phyloP scores from a whole-genome alignment of 2,329 filamentous ascomycete species.

The Botryotinia globosa region DNA sequence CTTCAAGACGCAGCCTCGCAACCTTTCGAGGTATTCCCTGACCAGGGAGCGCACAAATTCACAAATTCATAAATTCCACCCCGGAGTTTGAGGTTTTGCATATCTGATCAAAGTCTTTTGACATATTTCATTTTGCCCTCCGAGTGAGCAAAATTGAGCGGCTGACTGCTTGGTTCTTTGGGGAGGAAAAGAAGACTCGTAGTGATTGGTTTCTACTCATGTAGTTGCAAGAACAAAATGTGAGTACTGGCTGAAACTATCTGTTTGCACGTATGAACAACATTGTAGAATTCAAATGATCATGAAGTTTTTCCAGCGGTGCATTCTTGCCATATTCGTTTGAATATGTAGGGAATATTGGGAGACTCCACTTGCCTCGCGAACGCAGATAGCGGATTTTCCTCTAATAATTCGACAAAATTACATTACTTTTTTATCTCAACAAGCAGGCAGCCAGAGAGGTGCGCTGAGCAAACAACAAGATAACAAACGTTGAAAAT shows the following conservation, averaged over 20 bases:
- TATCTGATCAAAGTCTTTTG: neutral
- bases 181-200: neutral
- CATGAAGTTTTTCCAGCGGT: neutral
- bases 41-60: neutral
- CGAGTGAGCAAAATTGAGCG: neutral
- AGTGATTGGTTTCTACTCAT: neutral
- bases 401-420: neutral
- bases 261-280: neutral
- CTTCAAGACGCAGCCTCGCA: neutral
- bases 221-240: neutral
- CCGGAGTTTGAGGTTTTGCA: neutral
- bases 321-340: neutral
- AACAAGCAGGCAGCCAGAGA: neutral
- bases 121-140: neutral
- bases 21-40: neutral
- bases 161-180: neutral
- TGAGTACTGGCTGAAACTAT: neutral
- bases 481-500: neutral
- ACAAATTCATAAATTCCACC: too few species aligned
- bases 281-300: neutral
- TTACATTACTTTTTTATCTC: neutral
- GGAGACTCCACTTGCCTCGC: neutral
- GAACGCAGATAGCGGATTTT: neutral
- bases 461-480: neutral
- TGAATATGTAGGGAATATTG: neutral